Base-by-base conservation (phyloP, 495 filamentous ascomycete genomes). In the Penicillium angulare region DNA sequence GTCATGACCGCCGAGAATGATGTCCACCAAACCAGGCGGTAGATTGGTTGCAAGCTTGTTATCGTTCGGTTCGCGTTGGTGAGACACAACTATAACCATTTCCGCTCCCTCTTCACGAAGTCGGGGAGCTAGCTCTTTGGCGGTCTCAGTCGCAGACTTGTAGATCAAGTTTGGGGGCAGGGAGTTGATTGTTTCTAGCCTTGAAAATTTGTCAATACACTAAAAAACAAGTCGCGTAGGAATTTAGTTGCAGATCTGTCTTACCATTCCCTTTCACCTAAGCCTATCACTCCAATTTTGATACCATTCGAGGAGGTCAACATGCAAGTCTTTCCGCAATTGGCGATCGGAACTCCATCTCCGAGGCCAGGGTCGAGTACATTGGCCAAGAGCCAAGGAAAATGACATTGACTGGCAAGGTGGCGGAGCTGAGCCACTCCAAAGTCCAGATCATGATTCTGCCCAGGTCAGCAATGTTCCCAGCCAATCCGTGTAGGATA, bases 361-460 rank as follows among this genome's bases (percentile, higher is more conserved):
- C 88, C 89, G 3, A 92, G 66, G 0, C 85, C 88, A 0, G 88
- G 88, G 69, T 92, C 90, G 7, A 90, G 67, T 5, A 92, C 81
- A 61, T 96, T 95, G 43, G 89, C 89, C 13, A 93, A 73, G 1
- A 96, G 80, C 91, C 91, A 96, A 2, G 91, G 91, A 51, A 96
- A 96, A 16, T 75, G 74, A 73, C 89, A 93, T 59, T 88, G 83
- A 5, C 75, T 73, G 7, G 83, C 78, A 16, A 96, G 69, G 63
- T 92, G 76, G 17, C 77, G 79, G 62, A 89, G 88, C 61, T 95
- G 90, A 8, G 73, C 66, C 16, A 92, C 86, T n/a, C 91, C 91
- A 60, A 96, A 96, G 66, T 96, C 91, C 31, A 96, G 82, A 63
- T 96, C 91, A 66, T 96, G 91, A 63, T 96, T 96, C 80, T 84